Percentiles rank a stretch among this genome's conserved stretches.
Conservation (phyloP, 2,329 filamentous ascomycete species). For the Mollisiaceae sp. region DNA sequence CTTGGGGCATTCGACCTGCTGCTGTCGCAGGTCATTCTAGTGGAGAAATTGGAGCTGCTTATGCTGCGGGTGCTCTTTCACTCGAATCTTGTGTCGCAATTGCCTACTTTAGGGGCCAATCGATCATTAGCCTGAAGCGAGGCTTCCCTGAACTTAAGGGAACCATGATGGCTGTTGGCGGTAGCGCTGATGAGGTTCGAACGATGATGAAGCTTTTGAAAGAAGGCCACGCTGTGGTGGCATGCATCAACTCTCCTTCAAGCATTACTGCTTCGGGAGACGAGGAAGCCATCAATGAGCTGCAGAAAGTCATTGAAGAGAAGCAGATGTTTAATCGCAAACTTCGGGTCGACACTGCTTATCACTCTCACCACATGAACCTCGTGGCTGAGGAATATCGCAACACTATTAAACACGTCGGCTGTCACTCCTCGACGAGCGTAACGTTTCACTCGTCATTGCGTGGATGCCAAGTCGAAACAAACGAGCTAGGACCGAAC, state of each 20-base stretch:
- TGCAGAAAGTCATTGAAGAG: constrained; percentile 37
- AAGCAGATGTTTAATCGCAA: constrained; percentile 40
- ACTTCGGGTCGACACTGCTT: constrained; percentile 41
- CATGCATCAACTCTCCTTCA: constrained; percentile 43
- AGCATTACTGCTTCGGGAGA: constrained; percentile 43
- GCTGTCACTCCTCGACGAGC: constrained; percentile 2
- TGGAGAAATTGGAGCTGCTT: constrained; percentile 56
- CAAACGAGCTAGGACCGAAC: constrained; percentile 38
- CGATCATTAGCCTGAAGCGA: constrained; percentile 40
- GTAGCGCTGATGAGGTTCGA: constrained; percentile 38
- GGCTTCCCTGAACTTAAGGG: constrained; percentile 44
- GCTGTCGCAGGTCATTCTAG: constrained; percentile 53
- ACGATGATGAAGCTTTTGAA: constrained; percentile 42
- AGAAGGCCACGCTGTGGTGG: constrained; percentile 41
- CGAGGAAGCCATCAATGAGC: constrained; percentile 35
- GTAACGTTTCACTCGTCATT: constrained; percentile 34
- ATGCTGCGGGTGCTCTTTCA: constrained; percentile 46
- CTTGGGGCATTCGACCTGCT: constrained; percentile 49
- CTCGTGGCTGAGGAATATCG: constrained; percentile 38
- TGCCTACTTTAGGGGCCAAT: constrained; percentile 50
- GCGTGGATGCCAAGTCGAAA: constrained; percentile 31
- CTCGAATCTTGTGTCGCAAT: constrained; percentile 46
- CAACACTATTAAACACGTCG: constrained; percentile 25
- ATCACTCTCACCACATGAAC: constrained; percentile 44
- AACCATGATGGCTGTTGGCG: constrained; percentile 60